A percentile compares a stretch with the other conserved stretches of the same genome.
Conservation (phyloP, 2,329 filamentous ascomycete genomes). For the Acrocalymma vagum region DNA sequence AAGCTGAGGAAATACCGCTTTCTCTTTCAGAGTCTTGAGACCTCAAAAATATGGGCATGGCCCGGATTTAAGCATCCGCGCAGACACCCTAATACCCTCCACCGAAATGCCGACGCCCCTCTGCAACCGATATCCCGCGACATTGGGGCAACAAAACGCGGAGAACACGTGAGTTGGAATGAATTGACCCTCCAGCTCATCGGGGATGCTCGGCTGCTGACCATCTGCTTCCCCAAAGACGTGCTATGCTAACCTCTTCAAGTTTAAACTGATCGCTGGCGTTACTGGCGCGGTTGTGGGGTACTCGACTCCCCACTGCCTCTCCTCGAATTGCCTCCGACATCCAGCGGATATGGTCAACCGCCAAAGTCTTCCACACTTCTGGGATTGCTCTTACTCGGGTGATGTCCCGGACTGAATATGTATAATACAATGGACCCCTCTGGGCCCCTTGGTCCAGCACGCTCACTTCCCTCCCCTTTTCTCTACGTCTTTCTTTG, state of each 20-base stretch:
- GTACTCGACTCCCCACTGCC: slow-evolving; percentile 15
- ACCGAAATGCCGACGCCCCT: slow-evolving; percentile 14
- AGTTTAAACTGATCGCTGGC: slow-evolving; percentile 7
- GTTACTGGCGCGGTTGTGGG: slow-evolving; percentile 16
- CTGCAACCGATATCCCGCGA: slow-evolving; percentile 18
- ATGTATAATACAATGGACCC: slow-evolving; percentile 11
- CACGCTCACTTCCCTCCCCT: no score
- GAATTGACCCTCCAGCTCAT: slow-evolving; percentile 15
- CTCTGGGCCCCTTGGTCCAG: slow-evolving; percentile 3
- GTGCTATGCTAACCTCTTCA: slow-evolving; percentile 2
- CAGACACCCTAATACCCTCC: not conserved
- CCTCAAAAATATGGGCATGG: no score
- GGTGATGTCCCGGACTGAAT: slow-evolving; percentile 8
- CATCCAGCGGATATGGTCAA: slow-evolving; percentile 24
- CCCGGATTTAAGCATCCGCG: slow-evolving; percentile 17
- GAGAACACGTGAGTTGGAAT: slow-evolving; percentile 10
- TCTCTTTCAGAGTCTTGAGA: no score
- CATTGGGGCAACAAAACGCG: slow-evolving; percentile 2
- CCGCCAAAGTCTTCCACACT: slow-evolving; percentile 12
- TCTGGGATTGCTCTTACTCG: slow-evolving; percentile 9
- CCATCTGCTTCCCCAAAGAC: slow-evolving; percentile 2
- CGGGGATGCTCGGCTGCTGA: slow-evolving; percentile 26
- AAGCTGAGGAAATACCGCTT: no score
- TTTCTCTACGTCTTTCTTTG: slow-evolving; percentile 2
- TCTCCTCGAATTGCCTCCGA: slow-evolving; percentile 7